phyloP scores from a whole-genome alignment of 371 early-diverging fungal genomes.

The Mucor racemosus region DNA sequence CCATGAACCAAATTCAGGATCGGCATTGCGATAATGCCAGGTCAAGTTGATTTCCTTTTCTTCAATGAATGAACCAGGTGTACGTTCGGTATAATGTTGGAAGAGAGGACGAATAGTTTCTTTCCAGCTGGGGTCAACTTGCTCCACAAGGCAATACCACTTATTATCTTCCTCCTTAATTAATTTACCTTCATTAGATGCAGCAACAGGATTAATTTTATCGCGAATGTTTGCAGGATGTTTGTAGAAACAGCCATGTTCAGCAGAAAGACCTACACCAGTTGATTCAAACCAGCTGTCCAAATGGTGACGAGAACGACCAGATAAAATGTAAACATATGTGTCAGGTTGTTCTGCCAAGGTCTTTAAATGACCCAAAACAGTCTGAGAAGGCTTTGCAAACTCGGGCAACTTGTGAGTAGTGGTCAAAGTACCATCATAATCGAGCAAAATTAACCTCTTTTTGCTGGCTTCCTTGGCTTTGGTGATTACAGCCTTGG shows the following conservation, averaged over 20 bases:
- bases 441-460: constrained; percentile 87
- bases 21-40: constrained; percentile 93
- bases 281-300: constrained; percentile 88
- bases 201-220: constrained; percentile 40
- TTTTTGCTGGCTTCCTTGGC: constrained; percentile 52
- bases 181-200: constrained; percentile 65
- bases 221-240: constrained; percentile 78
- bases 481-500: constrained; percentile 43
- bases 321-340: constrained; percentile 93
- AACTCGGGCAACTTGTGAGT: constrained; percentile 89
- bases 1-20: constrained; percentile 86
- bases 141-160: constrained; percentile 89
- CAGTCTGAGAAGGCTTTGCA: constrained; percentile 77
- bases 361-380: constrained; percentile 69
- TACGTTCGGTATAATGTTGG: constrained; percentile 93
- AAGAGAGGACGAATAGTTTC: constrained; percentile 91
- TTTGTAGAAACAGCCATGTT: constrained; percentile 96
- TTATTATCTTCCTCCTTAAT: constrained; percentile 63
- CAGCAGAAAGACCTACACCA: constrained; percentile 90
- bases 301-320: constrained; percentile 82
- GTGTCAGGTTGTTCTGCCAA: constrained; percentile 80
- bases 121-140: constrained; percentile 89
- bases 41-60: constrained; percentile 89
- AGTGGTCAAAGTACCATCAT: constrained; percentile 93
- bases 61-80: constrained; percentile 93